Base-by-base conservation (phyloP, 345 rosid genomes). In the rapeseed (Brassica napus) region DNA sequence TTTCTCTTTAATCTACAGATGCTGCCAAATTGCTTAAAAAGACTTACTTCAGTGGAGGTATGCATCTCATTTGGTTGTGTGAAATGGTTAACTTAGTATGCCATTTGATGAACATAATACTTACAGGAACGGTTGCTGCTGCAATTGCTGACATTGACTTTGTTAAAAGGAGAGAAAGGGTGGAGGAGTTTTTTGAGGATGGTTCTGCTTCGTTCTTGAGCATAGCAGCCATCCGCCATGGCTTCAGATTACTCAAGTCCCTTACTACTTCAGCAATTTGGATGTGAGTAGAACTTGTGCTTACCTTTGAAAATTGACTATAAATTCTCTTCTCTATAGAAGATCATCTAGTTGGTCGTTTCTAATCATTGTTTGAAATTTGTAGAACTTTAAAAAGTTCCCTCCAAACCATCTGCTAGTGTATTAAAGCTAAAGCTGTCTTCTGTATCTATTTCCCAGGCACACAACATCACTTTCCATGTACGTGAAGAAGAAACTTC, bases 11-110 rank as follows among this genome's bases (percentile, higher is more conserved):
- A 61, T 72, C 69, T 61, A 73, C 91, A 94, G 98, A 89, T 80
- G 90, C 97, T 76, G 96, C 98, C 82, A 91, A 85, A 83, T 74
- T 94, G 77, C 84, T 94, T 82, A 90, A 84, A 76, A 93, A 90
- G 87, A 86, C 90, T 68, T 94, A 94, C 82, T 94, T 94, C 37
- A 86, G 98, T 77, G 98, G 98, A 90, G 98, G 98, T 94, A 81
- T 70, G 89, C 82, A 76, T 74, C 26, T 78, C 42, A 44, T 62
- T 34, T 74, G 15, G 63, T 9, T 68, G 37, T 32, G 32, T 57
- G 32, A 52, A 16, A 69, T 37, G 61, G 12, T 52, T 34, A 18
- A 54, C n/a, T 37, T 72, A 54, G 6, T 49, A 54, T 82, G 79
- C 59, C 52, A 54, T 34, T 32, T 54, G 60, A 72, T 65, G 15